Evolutionary conservation across 2,329 filamentous ascomycete genomes (phyloP).

Genomic region (Phyllosticta citribraziliensis): DNA sequence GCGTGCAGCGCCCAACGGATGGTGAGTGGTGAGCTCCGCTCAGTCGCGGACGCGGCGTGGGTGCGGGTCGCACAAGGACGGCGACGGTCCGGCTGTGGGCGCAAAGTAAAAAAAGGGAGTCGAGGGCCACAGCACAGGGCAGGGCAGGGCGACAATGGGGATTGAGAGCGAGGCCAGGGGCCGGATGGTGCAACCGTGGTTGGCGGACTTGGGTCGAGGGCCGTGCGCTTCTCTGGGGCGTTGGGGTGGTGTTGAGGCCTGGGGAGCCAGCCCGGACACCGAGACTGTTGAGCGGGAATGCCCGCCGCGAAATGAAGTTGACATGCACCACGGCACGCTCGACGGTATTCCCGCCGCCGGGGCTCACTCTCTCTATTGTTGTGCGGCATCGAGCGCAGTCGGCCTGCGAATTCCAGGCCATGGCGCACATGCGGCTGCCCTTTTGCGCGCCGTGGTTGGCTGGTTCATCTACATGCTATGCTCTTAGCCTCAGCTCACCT

Average conservation of each 20-base stretch:
- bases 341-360: not conserved
- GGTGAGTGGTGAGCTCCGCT: not conserved
- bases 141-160: not conserved
- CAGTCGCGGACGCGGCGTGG: not conserved
- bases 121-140: too few species aligned
- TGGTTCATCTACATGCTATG: not conserved
- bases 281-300: not conserved
- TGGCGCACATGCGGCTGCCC: not conserved
- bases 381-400: not conserved
- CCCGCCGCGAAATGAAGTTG: too few species aligned
- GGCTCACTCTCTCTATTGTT: not conserved
- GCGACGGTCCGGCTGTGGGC: not conserved
- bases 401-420: not conserved
- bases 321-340: too few species aligned
- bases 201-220: not conserved
- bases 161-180: not conserved
- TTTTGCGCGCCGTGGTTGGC: not conserved
- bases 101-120: not conserved
- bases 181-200: not conserved
- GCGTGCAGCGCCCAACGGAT: not conserved
- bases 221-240: not conserved
- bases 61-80: not conserved
- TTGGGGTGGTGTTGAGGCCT: not conserved
- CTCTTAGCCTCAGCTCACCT: not conserved
- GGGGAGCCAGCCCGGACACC: not conserved